Percentiles rank a stretch among this genome's conserved stretches.
Evolutionary conservation across 2,329 filamentous ascomycete species (phyloP).

Genomic region (Calonectria montana): DNA sequence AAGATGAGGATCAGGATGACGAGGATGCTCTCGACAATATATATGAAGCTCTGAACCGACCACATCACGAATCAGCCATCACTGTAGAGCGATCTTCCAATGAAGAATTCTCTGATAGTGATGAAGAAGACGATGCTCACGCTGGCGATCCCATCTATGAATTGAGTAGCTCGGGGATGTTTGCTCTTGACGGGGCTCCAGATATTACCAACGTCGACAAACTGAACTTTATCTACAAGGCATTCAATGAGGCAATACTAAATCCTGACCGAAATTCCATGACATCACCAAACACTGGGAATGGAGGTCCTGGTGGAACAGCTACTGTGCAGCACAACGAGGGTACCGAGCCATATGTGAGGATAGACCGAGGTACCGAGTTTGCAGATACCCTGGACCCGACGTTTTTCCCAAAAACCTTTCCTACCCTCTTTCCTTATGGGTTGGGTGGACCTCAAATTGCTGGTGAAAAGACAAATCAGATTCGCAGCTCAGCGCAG

Average conservation of each 20-base stretch:
- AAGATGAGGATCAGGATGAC: background rate
- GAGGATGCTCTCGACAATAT: background rate
- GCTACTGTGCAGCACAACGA: no score
- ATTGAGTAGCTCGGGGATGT: slow-evolving; percentile 1
- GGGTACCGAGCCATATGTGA: slow-evolving; percentile 5
- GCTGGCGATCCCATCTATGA: no score
- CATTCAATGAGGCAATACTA: no score
- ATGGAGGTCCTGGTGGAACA: background rate
- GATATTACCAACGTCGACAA: background rate
- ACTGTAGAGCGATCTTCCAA: no score
- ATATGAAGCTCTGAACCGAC: no score
- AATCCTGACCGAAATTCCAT: background rate
- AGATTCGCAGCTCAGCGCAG: background rate
- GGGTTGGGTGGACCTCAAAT: slow-evolving; percentile 20
- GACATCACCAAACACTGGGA: background rate
- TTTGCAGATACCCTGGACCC: slow-evolving; percentile 26
- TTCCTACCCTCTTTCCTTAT: slow-evolving; percentile 24
- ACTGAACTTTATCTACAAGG: background rate
- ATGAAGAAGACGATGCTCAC: no score
- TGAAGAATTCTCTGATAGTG: no score
- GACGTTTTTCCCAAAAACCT: slow-evolving; percentile 28
- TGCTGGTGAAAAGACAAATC: background rate
- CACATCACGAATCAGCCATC: no score
- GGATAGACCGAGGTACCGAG: slow-evolving; percentile 15
- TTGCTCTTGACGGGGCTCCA: background rate